These are phyloP conservation scores for Chaetomiaceae sp. DNA, from an alignment of 2,329 filamentous ascomycete species.

Conservation along the genomic window DNA sequence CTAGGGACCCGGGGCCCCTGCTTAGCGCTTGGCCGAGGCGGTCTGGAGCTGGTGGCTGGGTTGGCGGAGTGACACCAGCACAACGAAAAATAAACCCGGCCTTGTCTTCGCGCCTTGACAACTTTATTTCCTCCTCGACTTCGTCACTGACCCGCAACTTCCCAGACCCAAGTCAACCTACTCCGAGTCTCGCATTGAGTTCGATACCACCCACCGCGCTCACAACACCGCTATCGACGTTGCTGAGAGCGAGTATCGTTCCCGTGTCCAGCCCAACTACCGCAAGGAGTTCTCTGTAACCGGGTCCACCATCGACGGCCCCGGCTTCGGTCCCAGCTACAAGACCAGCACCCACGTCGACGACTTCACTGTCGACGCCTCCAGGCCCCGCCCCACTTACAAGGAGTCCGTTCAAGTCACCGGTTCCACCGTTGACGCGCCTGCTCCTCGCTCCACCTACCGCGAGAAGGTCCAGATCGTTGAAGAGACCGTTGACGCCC, in stretches of 20 bases:
- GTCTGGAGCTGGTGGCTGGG: conserved; percentile 14
- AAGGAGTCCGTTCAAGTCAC: conserved; percentile 37
- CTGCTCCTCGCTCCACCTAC: conserved; percentile 38
- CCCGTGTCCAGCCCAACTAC: conserved; percentile 51
- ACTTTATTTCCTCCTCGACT: conserved; percentile 17
- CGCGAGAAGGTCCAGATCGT: conserved; percentile 53
- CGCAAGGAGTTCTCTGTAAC: conserved; percentile 32
- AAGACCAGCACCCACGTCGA: conserved; percentile 37
- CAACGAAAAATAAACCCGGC: conserved; percentile 1
- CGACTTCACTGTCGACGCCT: conserved; percentile 28
- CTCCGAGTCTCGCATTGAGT: conserved; percentile 61
- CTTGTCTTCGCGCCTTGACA: neutral
- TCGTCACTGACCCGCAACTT: no score
- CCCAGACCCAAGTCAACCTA: conserved; percentile 40
- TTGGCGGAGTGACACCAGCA: conserved; percentile 24
- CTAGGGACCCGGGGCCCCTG: conserved; percentile 4
- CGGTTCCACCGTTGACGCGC: conserved; percentile 48
- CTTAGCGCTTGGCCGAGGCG: conserved; percentile 13
- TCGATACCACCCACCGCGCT: conserved; percentile 48
- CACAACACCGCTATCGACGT: conserved; percentile 51
- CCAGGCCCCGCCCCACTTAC: conserved; percentile 36
- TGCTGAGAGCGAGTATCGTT: conserved; percentile 61
- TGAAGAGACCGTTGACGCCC: conserved; percentile 60
- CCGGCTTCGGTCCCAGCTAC: conserved; percentile 30
- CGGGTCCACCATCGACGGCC: conserved; percentile 33